Evolutionary conservation across 73 alveolate genomes (phyloP), one percentile per base, ranked within the genome.

Genomic region (Stentor roeselii): DNA sequence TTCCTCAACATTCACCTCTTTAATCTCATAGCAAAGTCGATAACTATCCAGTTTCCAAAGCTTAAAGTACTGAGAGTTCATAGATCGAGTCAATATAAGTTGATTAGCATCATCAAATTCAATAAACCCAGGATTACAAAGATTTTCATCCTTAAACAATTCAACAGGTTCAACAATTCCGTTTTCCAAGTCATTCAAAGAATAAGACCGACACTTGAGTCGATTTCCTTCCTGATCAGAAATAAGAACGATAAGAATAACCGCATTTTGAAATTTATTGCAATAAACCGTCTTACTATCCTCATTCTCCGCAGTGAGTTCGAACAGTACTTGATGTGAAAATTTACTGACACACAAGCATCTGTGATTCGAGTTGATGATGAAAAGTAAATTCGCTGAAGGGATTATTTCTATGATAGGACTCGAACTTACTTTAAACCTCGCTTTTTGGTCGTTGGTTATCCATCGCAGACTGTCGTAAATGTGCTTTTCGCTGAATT

Each of bases 71-170:
- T 27, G 27, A 21, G 41, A 27, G 15, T 36, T 30, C 11, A 40
- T 40, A 27, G 80, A 67, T 2, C 41, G 21, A 1, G 80, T 67
- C 11, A 67, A 32, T 15, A 67, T 34, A 1, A 67, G 11, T 34
- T 67, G 37, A 2, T 67, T 67, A 0, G 41, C 34, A 32, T 67
- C 80, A 32, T 67, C 80, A 67, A 67, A 67, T 67, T 67, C 80
- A 0, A 67, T 30, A 34, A 67, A 67, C 27, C 80, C 80, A 27
- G 80, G 80, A 30, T 36, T 67, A 15, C 80, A 27, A 21, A 67
- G 37, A 67, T 67, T 40, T 67, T 67, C 80, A 32, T 34, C 50
- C 14, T 67, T 67, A 67, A 67, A 67, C 14, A 67, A 27, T 2
- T 21, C 41, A 0, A 30, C 80, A 2, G 42, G 11, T n/a, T 67